These are phyloP conservation scores for Cercospora sojina DNA, from an alignment of 2,329 filamentous ascomycete species.

Conservation along the genomic window DNA sequence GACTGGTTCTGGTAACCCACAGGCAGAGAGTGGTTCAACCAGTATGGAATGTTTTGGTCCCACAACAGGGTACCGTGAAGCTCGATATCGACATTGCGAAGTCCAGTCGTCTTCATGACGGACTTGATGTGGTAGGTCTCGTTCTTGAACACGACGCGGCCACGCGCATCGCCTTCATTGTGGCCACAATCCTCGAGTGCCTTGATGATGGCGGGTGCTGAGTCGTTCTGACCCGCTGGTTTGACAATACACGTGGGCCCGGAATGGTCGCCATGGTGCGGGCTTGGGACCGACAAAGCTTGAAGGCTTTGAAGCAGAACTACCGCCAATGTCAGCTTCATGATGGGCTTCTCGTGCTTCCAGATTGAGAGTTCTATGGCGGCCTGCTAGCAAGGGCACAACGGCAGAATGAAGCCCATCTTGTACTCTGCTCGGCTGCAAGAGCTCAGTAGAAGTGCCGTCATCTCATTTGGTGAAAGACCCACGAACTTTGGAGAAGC, in stretches of 20 bases:
- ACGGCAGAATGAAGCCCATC: background rate
- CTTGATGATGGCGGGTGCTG: slow-evolving; percentile 50
- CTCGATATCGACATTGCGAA: slow-evolving; percentile 51
- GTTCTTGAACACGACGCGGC: slow-evolving; percentile 19
- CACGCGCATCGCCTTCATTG: slow-evolving; percentile 36
- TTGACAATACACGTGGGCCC: background rate
- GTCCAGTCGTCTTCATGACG: slow-evolving; percentile 51
- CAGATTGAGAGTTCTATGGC: background rate
- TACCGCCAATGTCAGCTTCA: slow-evolving; percentile 1
- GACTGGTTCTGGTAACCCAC: slow-evolving; percentile 58
- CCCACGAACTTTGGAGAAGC: slow-evolving; percentile 3
- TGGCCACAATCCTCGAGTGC: slow-evolving; percentile 53
- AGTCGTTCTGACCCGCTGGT: slow-evolving; percentile 14
- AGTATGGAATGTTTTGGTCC: slow-evolving; percentile 49
- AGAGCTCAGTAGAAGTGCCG: background rate
- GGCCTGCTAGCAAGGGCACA: background rate
- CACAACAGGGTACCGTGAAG: slow-evolving; percentile 50
- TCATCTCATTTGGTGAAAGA: background rate
- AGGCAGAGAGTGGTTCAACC: slow-evolving; percentile 52
- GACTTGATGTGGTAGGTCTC: slow-evolving; percentile 40
- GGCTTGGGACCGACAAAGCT: background rate
- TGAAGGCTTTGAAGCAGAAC: background rate
- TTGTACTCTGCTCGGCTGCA: slow-evolving; percentile 1
- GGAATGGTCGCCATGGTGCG: background rate
- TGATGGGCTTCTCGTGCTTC: background rate